Percentiles rank a stretch among this genome's conserved stretches.
Evolutionary conservation across 179 eudicot species (phyloP).

Genomic region (Vitellaria paradoxa): DNA sequence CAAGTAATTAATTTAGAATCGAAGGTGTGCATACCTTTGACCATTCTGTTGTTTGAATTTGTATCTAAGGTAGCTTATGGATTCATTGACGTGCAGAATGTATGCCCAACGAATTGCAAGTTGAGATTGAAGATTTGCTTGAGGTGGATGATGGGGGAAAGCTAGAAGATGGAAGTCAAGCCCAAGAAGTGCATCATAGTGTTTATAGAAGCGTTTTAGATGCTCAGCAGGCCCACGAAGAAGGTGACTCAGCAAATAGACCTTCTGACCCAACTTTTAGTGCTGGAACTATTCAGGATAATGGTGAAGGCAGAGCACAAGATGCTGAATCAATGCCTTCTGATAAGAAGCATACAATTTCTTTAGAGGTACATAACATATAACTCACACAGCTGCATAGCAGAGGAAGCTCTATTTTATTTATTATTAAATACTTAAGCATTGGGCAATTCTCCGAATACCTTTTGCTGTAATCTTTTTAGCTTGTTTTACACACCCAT

Average conservation of each 20-base stretch:
- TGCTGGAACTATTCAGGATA: slow-evolving; percentile 8
- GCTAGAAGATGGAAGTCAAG: slow-evolving; percentile 16
- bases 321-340: slow-evolving; percentile 10
- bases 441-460: background rate
- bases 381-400: background rate
- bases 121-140: slow-evolving; percentile 6
- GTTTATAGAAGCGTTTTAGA: slow-evolving; percentile 14
- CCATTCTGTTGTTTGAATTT: background rate
- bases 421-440: too few species aligned
- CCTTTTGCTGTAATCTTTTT: background rate
- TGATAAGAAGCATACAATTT: slow-evolving; percentile 34
- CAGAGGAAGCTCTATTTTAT: background rate
- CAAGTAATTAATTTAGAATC: background rate
- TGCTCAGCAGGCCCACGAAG: slow-evolving; percentile 12
- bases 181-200: slow-evolving; percentile 15
- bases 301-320: slow-evolving; percentile 3
- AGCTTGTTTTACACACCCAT: background rate
- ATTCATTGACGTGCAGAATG: slow-evolving; percentile 10
- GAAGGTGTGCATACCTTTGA: slow-evolving; percentile 3
- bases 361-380: slow-evolving; percentile 31
- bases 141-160: slow-evolving; percentile 14
- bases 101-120: slow-evolving; percentile 12
- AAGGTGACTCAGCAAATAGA: slow-evolving; percentile 15
- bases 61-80: background rate
- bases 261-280: slow-evolving; percentile 7